Base-by-base conservation (phyloP, 331 rosid genomes). In the Stylosanthes scabra region DNA sequence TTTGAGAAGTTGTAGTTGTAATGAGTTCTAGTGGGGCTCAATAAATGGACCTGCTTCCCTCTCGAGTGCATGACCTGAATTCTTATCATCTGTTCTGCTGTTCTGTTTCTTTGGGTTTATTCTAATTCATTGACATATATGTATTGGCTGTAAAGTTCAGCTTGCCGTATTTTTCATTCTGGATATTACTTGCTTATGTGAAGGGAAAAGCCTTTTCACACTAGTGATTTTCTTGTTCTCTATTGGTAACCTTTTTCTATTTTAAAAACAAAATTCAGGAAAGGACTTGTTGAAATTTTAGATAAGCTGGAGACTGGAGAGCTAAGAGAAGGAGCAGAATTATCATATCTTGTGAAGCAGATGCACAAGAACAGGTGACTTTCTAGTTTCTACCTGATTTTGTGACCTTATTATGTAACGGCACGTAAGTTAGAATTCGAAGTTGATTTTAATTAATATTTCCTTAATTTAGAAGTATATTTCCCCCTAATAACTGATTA, bases 311-410 rank as follows among this genome's bases (percentile, higher is more conserved):
- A 89, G 72, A 78, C 69, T 44, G 92, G 93, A 63, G 77, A 78
- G 72, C 86, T 88, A 66, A 68, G 56, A 57, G 93, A 87, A 86
- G 92, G 88, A 81, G 28, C 66, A 34, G 72, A 79, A 2, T 41
- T 89, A 75, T 83, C 93, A 66, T 52, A 79, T 74, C 72, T 76
- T 60, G 93, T 93, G 60, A 87, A 62, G 86, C 78, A 28, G 76
- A 90, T 90, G 93, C 98, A 93, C 72, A 78, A 73, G 79, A 87
- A 82, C 74, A 93, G 97, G 98, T 90, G 16, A 56, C 49, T 61
- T 74, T 67, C 79, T 61, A 59, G 68, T 61, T 74, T 67, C 46
- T 42, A n/a, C 67, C 50, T 54, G 69, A 57, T 41, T 44, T 45
- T 54, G 40, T 63, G 74, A 58, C 74, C 46, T 47, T 63, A 62